A percentile compares a stretch with the other conserved stretches of the same genome.
Conservation (phyloP, 495 filamentous ascomycete species). For the Parmelia sp. region DNA sequence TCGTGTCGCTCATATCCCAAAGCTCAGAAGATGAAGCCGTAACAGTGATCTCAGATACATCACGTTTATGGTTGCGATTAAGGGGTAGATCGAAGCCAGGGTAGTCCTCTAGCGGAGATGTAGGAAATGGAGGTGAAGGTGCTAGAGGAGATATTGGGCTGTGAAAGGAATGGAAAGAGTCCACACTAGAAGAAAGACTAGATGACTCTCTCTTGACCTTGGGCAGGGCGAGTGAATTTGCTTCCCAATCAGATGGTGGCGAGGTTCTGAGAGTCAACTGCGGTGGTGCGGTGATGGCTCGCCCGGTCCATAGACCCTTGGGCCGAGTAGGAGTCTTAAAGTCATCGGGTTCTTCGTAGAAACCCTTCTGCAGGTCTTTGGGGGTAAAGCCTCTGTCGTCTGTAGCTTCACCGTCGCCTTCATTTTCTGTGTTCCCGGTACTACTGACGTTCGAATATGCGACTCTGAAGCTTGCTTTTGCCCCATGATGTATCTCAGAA, state of each 20-base stretch:
- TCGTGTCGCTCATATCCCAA: conserved; percentile 30
- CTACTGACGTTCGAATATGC: conserved; percentile 31
- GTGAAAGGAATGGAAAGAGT: conserved; percentile 57
- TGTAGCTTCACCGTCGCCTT: conserved; percentile 30
- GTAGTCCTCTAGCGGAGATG: conserved; percentile 31
- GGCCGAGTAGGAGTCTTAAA: conserved; percentile 25
- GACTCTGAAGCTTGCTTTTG: conserved; percentile 22
- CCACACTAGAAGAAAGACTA: conserved; percentile 50
- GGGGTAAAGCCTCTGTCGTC: conserved; percentile 35
- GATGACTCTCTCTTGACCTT: conserved; percentile 33
- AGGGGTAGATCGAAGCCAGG: conserved; percentile 11
- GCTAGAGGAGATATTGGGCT: conserved; percentile 42
- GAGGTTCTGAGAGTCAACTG: conserved; percentile 40
- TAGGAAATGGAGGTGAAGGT: conserved; percentile 44
- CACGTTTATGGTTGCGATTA: conserved; percentile 30
- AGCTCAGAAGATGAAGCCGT: conserved; percentile 31
- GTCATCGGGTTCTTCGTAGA: conserved; percentile 24
- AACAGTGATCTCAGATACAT: conserved; percentile 39
- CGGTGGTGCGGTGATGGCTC: conserved; percentile 43
- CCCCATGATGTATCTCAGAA: conserved; percentile 16
- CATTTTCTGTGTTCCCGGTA: conserved; percentile 35
- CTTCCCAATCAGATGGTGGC: conserved; percentile 22
- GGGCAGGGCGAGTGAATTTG: conserved; percentile 1
- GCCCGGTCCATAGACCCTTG: conserved; percentile 24
- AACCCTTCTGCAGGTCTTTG: conserved; percentile 25